Percentiles rank a stretch among this genome's conserved stretches.
phyloP scores from a whole-genome alignment of 257 asterid genomes.

The Solanum sejunctum region DNA sequence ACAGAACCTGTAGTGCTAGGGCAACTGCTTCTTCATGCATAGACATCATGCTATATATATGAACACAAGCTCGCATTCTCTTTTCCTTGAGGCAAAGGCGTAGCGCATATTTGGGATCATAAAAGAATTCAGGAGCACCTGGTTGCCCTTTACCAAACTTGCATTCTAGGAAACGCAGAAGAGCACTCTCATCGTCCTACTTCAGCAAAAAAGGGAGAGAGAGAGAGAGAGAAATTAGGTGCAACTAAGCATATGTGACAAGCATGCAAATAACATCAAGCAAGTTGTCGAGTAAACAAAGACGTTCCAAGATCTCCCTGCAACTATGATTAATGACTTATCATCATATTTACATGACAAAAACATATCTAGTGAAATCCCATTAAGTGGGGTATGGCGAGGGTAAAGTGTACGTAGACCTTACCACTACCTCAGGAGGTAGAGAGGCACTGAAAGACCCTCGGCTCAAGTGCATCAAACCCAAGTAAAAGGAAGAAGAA shows the following conservation, averaged over 20 bases:
- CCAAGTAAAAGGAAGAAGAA: too few species aligned
- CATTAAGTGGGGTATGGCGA: too few species aligned
- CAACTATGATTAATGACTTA: not conserved
- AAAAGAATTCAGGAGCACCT: constrained; percentile 72
- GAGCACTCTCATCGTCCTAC: constrained; percentile 92
- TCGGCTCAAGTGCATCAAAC: too few species aligned
- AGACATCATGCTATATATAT: constrained; percentile 96
- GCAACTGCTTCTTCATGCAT: constrained; percentile 99
- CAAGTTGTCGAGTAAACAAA: not conserved
- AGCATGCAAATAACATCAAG: not conserved
- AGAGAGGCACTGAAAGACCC: too few species aligned
- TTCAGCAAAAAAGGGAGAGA: not conserved
- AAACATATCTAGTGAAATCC: too few species aligned
- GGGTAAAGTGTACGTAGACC: too few species aligned
- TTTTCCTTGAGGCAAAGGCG: constrained; percentile 88
- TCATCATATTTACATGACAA: not conserved
- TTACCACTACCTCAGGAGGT: too few species aligned
- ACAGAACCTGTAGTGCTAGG: constrained; percentile 79
- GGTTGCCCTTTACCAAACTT: constrained; percentile 78
- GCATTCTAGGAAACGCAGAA: constrained; percentile 88
- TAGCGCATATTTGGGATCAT: constrained; percentile 95
- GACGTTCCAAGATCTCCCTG: not conserved
- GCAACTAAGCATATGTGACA: not conserved
- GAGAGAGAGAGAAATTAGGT: constrained; percentile 7
- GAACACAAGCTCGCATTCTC: constrained; percentile 96